Base-by-base conservation (phyloP, 177 flowering plant genomes). In the Vitis hybrid region DNA sequence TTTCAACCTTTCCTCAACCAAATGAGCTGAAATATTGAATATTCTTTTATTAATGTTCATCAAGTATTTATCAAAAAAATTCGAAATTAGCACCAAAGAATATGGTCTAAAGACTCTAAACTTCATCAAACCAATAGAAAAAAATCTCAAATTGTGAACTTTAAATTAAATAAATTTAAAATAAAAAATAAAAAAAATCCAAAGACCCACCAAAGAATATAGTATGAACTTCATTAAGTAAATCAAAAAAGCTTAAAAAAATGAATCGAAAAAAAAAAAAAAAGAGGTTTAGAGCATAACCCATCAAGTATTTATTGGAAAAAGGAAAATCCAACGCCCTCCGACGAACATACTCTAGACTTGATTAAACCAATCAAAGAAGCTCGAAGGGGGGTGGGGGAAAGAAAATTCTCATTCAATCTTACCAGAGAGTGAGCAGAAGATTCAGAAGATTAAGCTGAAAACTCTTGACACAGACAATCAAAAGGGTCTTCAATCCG, bases 1-100 rank as follows among this genome's bases (percentile, higher is more conserved):
- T 83, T 79, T 73, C 48, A 24, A 52, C 18, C 51, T 68, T 62
- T 69, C 8, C 46, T 40, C 46, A 5, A 40, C 46, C 46, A 0
- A 40, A 40, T 40, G 46, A 40, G 46, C 46, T 40, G 6, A 40
- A 40, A 40, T 40, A 40, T 40, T 40, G 8, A 40, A 40, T 40
- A 40, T 40, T 40, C 46, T 40, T 35, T 35, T 0, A 27, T 27
- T 27, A 27, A 27, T 27, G 46, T 35, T 35, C 46, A 54, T 54
- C 14, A 54, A 54, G 15, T 15, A 54, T 54, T 17, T 54, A 2
- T 12, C 4, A 15, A 14, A 40, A 40, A 40, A 5, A 40, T 0
- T 40, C 1, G 56, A 54, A 54, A 17, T 54, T 54, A 54, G 17
- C 15, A 6, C 7, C 56, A 14, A 54, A 54, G 1, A 15, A 54